phyloP scores from a whole-genome alignment of 176 grass and related monocot species.

The Oryza officinalis region DNA sequence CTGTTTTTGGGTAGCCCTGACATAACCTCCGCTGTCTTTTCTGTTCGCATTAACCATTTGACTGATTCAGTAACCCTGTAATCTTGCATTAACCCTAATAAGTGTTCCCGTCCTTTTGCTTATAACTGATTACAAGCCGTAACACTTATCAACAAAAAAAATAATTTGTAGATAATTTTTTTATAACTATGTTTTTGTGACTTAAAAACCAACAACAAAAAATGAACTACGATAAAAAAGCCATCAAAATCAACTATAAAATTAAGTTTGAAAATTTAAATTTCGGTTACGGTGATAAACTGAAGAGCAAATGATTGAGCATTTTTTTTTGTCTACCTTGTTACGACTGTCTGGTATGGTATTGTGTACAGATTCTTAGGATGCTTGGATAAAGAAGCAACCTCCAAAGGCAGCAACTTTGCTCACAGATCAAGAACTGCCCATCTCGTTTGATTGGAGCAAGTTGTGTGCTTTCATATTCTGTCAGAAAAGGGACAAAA shows the following conservation, averaged over 20 bases:
- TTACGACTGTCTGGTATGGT: neutral
- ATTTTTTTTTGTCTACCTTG: neutral
- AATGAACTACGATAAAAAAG: no score
- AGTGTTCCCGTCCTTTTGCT: no score
- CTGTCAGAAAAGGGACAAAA: neutral
- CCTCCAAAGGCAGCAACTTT: neutral
- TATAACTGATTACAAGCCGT: no score
- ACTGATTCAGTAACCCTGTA: neutral
- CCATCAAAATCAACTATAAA: no score
- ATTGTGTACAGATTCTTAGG: neutral
- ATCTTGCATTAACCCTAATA: neutral
- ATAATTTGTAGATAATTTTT: no score
- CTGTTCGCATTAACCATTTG: neutral
- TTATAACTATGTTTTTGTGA: no score
- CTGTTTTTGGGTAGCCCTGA: neutral
- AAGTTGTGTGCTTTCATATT: neutral
- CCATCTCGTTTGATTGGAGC: neutral
- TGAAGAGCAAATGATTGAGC: no score
- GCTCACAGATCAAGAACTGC: neutral
- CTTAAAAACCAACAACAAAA: no score
- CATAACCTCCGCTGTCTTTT: neutral
- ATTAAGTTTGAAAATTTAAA: no score
- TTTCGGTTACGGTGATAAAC: no score
- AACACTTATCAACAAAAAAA: no score
- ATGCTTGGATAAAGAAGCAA: constrained; percentile 30